A percentile compares a stretch with the other conserved stretches of the same genome.
Evolutionary conservation across 2,329 filamentous ascomycete species (phyloP).

Genomic region (Paraphoma chrysanthemicola): DNA sequence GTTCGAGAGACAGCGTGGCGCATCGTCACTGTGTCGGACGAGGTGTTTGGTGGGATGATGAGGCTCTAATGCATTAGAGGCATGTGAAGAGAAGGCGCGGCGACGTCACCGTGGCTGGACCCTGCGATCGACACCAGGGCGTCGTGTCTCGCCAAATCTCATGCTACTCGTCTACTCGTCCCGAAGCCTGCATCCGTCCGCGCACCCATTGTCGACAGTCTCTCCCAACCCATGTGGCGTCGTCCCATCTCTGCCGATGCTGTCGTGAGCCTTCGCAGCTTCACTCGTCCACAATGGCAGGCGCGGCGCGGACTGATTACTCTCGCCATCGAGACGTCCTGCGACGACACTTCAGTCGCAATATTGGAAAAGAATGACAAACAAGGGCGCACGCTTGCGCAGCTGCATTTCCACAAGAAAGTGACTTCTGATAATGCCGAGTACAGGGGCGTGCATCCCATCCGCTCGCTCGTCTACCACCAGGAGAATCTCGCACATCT

Average conservation of each 20-base stretch:
- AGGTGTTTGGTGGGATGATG: constrained; percentile 5
- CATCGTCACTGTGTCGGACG: constrained; percentile 22
- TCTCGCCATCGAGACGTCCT: constrained; percentile 82
- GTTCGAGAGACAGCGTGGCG: constrained; percentile 2
- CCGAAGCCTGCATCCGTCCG: no score
- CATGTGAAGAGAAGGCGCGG: background rate
- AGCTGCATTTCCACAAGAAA: constrained; percentile 79
- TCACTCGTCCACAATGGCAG: constrained; percentile 7
- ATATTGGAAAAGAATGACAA: constrained; percentile 67
- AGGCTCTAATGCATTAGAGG: constrained; percentile 4
- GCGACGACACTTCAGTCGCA: constrained; percentile 93
- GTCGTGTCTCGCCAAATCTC: background rate
- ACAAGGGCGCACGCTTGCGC: constrained; percentile 49
- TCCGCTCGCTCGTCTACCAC: constrained; percentile 77
- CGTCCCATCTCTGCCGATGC: constrained; percentile 15
- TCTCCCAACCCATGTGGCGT: constrained; percentile 22
- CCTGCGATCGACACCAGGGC: background rate
- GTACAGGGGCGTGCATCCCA: constrained; percentile 81
- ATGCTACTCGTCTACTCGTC: background rate
- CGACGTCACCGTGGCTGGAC: constrained; percentile 4
- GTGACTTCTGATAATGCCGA: constrained; percentile 79
- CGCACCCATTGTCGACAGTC: no score
- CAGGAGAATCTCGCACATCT: constrained; percentile 72
- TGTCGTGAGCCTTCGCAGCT: constrained; percentile 7
- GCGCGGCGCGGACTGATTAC: constrained; percentile 46